phyloP scores from a whole-genome alignment of 2,329 filamentous ascomycete species.

The Arachnopeziza araneosa region DNA sequence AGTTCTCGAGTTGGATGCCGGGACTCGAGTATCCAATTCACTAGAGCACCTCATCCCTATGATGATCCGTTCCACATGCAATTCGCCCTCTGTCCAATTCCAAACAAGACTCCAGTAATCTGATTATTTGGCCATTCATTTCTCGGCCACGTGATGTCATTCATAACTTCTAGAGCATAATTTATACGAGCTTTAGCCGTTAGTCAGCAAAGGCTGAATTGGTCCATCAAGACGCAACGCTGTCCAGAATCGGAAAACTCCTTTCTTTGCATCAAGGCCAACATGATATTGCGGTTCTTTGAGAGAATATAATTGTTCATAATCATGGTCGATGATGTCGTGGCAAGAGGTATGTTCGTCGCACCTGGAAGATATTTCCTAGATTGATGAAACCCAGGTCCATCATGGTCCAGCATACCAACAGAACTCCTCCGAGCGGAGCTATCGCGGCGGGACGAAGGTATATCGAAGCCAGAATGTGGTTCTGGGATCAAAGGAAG shows the following conservation, averaged over 20 bases:
- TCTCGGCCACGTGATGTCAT: too few species aligned
- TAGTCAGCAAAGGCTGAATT: not conserved
- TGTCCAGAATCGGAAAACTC: not conserved
- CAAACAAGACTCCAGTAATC: too few species aligned
- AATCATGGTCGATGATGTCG: not conserved
- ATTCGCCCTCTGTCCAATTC: too few species aligned
- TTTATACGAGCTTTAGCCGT: not conserved
- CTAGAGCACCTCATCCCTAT: too few species aligned
- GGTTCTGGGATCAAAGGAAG: constrained; percentile 42
- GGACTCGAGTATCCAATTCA: too few species aligned
- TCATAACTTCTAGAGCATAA: too few species aligned
- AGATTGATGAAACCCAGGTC: not conserved
- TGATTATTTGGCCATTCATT: too few species aligned
- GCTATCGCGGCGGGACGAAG: constrained; percentile 33
- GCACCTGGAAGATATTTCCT: not conserved
- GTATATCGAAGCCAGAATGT: constrained; percentile 42
- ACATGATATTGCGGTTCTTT: not conserved
- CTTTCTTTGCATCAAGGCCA: not conserved
- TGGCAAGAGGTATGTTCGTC: not conserved
- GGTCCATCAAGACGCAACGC: not conserved
- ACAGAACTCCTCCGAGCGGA: not conserved
- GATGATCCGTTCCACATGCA: too few species aligned
- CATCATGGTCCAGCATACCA: not conserved
- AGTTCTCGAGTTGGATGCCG: too few species aligned
- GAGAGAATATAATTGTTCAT: not conserved